Evolutionary conservation across 2,329 filamentous ascomycete genomes (phyloP), one percentile per base, ranked within the genome.

Genomic region (Arachnomyces sp.): DNA sequence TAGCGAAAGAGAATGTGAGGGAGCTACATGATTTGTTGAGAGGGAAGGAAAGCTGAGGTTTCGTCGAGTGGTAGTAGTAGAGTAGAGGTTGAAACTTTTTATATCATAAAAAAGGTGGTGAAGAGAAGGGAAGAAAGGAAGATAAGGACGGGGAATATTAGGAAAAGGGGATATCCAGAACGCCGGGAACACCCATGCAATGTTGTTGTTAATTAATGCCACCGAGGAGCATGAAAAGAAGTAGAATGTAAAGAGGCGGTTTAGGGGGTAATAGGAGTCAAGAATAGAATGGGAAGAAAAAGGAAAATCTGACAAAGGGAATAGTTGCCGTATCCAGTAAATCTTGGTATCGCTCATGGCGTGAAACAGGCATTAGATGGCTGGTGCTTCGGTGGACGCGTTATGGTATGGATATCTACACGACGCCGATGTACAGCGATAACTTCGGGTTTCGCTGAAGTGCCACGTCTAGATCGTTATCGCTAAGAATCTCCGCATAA

Each of bases 381-480:
- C n/a, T n/a, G n/a, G n/a, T n/a, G n/a, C n/a, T n/a, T n/a, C n/a
- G n/a, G n/a, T n/a, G n/a, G n/a, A n/a, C n/a, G n/a, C n/a, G n/a
- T n/a, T n/a, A 16, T 7, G 28, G 11, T 15, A n/a, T 30, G 20
- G 11, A 15, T 33, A 20, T 37, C 28, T 47, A 65, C 31, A 52
- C 56, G 40, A 64, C 51, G 32, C 55, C 58, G 49, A 84, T 81
- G 49, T 79, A 84, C 17, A 95, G 69, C 39, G 89, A 79, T 47
- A 96, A 70, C 67, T 95, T 95, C 49, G 88, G 82, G 63, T 94
- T 94, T 52, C 87, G 72, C 52, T 84, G 76, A 47, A 95, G 69
- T 2, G 90, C 90, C 49, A 77, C 73, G 48, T 88, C 81, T 38
- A 96, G 67, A 59, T 95, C 88, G 46, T 82, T 75, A 57, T 95